These are phyloP conservation scores for Debaryomycetaceae sp. DNA, from an alignment of 1,139 yeast species.

Conservation along the genomic window DNA sequence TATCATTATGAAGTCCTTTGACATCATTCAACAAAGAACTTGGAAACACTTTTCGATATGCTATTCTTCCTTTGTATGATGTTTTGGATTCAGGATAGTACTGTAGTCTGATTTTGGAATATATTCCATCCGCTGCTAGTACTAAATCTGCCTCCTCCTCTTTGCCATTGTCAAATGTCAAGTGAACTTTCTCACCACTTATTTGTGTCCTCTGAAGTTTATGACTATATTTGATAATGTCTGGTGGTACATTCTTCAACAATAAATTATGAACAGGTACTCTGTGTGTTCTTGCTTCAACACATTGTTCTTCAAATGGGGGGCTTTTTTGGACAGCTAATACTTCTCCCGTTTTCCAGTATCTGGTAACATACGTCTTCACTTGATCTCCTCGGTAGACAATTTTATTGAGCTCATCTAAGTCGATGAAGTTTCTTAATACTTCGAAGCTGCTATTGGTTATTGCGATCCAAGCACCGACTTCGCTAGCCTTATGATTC, in stretches of 20 bases:
- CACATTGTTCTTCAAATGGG: conserved; percentile 10
- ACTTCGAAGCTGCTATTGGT: conserved; percentile 14
- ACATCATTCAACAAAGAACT: conserved; percentile 15
- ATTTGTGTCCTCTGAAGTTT: conserved; percentile 10
- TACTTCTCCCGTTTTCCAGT: conserved; percentile 13
- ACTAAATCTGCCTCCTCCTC: conserved; percentile 12
- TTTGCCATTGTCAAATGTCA: conserved; percentile 14
- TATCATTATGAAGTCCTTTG: conserved; percentile 8
- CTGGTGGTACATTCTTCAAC: conserved; percentile 4
- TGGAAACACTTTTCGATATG: conserved; percentile 4
- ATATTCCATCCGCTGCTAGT: conserved; percentile 19
- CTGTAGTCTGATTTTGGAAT: conserved; percentile 3
- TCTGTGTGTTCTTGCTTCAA: conserved; percentile 19
- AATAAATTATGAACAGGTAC: conserved; percentile 8
- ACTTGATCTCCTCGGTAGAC: conserved; percentile 1
- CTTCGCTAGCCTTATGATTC: conserved; percentile 16
- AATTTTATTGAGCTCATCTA: conserved; percentile 12
- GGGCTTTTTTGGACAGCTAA: conserved; percentile 8
- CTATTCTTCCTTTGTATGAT: conserved; percentile 2
- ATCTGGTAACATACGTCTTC: conserved; percentile 3
- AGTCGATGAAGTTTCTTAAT: conserved; percentile 12
- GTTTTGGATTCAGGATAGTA: background rate
- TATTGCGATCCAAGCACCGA: conserved; percentile 18
- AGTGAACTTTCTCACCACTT: conserved; percentile 11
- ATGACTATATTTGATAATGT: conserved; percentile 10